These are phyloP conservation scores for Podaxis pistillaris DNA, from an alignment of 768 basidiomycete species.

Conservation along the genomic window DNA sequence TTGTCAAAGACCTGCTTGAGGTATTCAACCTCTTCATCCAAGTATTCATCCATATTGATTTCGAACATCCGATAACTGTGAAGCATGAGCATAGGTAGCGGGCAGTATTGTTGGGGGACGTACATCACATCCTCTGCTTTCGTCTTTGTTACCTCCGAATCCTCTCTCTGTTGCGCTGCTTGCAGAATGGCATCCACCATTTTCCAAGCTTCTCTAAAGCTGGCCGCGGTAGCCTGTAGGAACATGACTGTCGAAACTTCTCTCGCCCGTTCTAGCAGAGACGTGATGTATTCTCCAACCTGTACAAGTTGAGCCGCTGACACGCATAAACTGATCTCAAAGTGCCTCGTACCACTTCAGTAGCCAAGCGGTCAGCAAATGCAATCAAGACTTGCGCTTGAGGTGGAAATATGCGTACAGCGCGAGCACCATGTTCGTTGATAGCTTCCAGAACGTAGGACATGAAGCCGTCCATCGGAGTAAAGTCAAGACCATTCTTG, in stretches of 20 bases:
- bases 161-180: constrained; percentile 43
- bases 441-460: constrained; percentile 61
- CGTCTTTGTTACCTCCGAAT: constrained; percentile 41
- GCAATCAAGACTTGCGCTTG: constrained; percentile 71
- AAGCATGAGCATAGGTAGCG: constrained; percentile 12
- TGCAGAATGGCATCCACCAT: constrained; percentile 76
- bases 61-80: constrained; percentile 92
- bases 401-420: constrained; percentile 84
- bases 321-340: not conserved
- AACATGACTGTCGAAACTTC: constrained; percentile 70
- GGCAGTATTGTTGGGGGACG: constrained; percentile 25
- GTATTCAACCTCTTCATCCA: constrained; percentile 88
- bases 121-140: constrained; percentile 84
- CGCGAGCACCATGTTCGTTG: constrained; percentile 72
- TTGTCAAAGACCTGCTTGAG: constrained; percentile 71
- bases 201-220: constrained; percentile 84
- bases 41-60: constrained; percentile 94
- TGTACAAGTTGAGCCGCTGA: constrained; percentile 25
- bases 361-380: constrained; percentile 83
- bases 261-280: constrained; percentile 75
- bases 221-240: constrained; percentile 84
- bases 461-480: constrained; percentile 94
- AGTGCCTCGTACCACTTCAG: constrained; percentile 66
- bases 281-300: constrained; percentile 85
- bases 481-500: constrained; percentile 74